Evolutionary conservation across 345 rosid species (phyloP), one percentile per base, ranked within the genome.

Genomic region (Erucastrum elatum): DNA sequence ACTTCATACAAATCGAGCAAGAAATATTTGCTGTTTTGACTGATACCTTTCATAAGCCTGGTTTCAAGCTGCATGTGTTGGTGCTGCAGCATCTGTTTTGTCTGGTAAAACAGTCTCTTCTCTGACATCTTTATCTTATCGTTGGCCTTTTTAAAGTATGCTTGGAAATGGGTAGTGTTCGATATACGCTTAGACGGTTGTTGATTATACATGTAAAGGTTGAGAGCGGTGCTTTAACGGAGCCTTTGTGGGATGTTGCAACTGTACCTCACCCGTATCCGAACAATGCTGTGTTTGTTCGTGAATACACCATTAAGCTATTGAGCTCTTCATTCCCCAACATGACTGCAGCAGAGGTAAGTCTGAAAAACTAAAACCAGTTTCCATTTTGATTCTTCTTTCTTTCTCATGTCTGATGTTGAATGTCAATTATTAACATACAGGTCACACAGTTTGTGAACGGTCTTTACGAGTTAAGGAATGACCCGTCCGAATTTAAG

Each of bases 21-120:
- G 99, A 95, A 82, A 95, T 87, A 75, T 95, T 95, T 86, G 97
- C 94, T 0, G 99, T 95, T 68, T 84, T 95, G 81, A 91, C 99
- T 0, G 98, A 95, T 80, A 95, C 99, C 2, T 95, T 95, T 75
- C 99, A 95, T 75, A 95, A 95, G 82, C 99, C 99, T 77, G 99
- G 99, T 62, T 95, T 95, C 88, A 95, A 95, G 92, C 81, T 95
- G 84, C 99, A 95, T 71, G 97, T 95, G 68, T 81, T 86, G 58
- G 97, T 95, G 75, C 88, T 95, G 34, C 98, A 93, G 68, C 97
- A 90, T 79, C 84, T 93, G 64, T 88, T 93, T 84, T 93, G 94
- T 84, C 75, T 91, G 91, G 99, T 95, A 87, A 76, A 61, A 35
- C 29, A 61, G 53, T 82, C 60, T 51, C 31, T 27, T 53, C 53